These are phyloP conservation scores for Seiridium unicorne DNA, from an alignment of 2,329 filamentous ascomycete species.

Conservation along the genomic window DNA sequence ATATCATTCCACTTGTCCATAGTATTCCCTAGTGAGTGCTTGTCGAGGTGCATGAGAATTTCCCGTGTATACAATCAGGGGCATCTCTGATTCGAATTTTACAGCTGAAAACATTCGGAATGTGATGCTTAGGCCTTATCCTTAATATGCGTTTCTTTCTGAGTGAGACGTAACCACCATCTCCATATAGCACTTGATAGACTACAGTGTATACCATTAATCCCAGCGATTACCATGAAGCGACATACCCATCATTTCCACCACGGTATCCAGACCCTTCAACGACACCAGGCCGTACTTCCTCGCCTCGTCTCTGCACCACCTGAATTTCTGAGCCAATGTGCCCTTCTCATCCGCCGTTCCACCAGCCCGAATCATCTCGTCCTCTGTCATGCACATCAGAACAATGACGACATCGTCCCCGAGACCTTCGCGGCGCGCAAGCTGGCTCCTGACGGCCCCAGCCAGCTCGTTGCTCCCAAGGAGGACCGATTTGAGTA, in stretches of 20 bases:
- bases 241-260: neutral
- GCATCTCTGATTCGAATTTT: too few species aligned
- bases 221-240: neutral
- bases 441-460: neutral
- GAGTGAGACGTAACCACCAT: too few species aligned
- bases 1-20: too few species aligned
- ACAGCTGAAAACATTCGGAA: too few species aligned
- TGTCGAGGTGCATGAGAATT: too few species aligned
- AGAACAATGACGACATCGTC: neutral
- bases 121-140: too few species aligned
- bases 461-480: conserved; percentile 2
- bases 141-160: too few species aligned
- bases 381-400: neutral
- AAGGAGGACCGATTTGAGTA: conserved; percentile 9
- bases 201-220: too few species aligned
- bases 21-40: too few species aligned
- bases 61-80: too few species aligned
- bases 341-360: neutral
- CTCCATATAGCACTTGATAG: too few species aligned
- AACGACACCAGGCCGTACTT: neutral
- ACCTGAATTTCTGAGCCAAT: neutral
- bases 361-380: neutral
- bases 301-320: neutral
- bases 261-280: neutral
- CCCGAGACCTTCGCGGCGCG: neutral